Base-by-base conservation (phyloP, 2,329 filamentous ascomycete genomes). In the Aulographum hederae region DNA sequence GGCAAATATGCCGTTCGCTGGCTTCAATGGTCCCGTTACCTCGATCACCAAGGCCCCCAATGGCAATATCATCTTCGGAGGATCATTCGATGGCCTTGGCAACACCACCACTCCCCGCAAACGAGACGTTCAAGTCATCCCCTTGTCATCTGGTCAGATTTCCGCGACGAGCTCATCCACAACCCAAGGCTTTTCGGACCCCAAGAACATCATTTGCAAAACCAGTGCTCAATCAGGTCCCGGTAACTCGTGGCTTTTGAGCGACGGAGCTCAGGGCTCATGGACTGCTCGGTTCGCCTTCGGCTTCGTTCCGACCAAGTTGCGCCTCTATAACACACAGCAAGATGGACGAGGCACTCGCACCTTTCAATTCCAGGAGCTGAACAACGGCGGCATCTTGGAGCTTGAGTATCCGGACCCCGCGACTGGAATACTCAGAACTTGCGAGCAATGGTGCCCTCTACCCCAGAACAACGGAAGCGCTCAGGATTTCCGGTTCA, bases 331-430 rank as follows among this genome's bases (percentile, higher is more conserved):
- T 62, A 98, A 98, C 55, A 89, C 86, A 3, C 73, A 79, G 42
- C 65, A 73, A 32, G 72, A 89, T 43, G 82, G 79, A 32, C 74
- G 84, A 40, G 85, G 89, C 26, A 93, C 85, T 18, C 79, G 80
- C 57, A 79, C 77, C 0, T 98, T 81, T 58, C 73, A 84, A 35
- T 91, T 82, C 48, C 81, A 80, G 15, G 80, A 84, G 13, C 60
- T 86, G 36, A 85, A 86, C 4, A 71, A 86, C 45, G 75, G 79
- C 39, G 89, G 89, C 32, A 94, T 98, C 50, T 80, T 98, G 73
- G 94, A 95, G 54, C 66, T 98, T 46, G 92, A 84, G 23, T 95
- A 89, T 44, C 73, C 74, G 39, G 82, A 95, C 46, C 75, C 78
- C 16, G 59, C 50, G 25, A 78, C 70, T 2, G 77, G 78, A 17